These are phyloP conservation scores for Amauroascus niger DNA, from an alignment of 2,329 filamentous ascomycete genomes.

Conservation along the genomic window DNA sequence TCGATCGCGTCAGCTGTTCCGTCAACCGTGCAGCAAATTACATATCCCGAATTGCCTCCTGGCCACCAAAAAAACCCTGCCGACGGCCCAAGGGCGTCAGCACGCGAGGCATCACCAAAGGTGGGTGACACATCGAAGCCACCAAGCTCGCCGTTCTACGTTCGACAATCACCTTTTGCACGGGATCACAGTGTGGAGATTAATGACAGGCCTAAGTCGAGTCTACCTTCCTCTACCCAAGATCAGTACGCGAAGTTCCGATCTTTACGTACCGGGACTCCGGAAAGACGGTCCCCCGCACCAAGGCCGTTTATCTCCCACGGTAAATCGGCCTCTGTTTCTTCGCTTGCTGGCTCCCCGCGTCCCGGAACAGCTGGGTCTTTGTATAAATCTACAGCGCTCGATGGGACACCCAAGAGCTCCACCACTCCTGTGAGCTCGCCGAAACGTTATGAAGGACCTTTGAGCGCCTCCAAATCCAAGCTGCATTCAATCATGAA, in stretches of 20 bases:
- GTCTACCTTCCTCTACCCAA: not conserved
- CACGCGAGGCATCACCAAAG: constrained; percentile 37
- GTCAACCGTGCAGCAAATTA: constrained; percentile 26
- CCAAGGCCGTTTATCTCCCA: constrained; percentile 36
- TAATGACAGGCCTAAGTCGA: not conserved
- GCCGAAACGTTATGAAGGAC: constrained; percentile 58
- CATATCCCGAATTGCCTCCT: constrained; percentile 30
- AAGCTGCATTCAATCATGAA: constrained; percentile 86
- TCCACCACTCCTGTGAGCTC: constrained; percentile 52
- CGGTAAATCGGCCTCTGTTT: constrained; percentile 52
- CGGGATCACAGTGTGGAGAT: not conserved
- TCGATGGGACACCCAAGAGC: constrained; percentile 47
- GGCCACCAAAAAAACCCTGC: constrained; percentile 3
- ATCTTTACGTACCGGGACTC: constrained; percentile 13
- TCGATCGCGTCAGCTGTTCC: constrained; percentile 34
- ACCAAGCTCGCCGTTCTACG: constrained; percentile 10
- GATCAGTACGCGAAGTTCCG: constrained; percentile 7
- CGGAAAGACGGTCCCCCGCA: constrained; percentile 16
- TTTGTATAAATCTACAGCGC: constrained; percentile 53
- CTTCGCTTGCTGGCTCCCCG: constrained; percentile 49
- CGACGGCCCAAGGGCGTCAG: constrained; percentile 18
- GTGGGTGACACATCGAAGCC: not conserved
- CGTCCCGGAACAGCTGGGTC: constrained; percentile 31
- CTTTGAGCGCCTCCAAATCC: constrained; percentile 83
- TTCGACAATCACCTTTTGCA: constrained; percentile 1